Conservation (phyloP, 169 alveolate genomes). For the Cyclospora cayetanensis region DNA sequence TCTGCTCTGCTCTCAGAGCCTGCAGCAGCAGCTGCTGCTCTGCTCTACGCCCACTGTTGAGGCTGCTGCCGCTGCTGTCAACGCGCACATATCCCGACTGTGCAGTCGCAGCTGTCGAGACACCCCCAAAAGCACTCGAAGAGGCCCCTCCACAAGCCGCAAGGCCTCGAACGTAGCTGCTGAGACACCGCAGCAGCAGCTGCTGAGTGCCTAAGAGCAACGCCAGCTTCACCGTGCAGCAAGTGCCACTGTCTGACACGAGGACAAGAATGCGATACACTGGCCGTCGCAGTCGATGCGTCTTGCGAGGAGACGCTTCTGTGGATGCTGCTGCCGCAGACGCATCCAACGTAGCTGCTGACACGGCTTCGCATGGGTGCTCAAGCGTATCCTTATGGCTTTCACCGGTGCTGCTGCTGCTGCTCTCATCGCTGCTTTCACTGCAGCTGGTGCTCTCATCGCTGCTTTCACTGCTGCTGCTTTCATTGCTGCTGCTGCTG, state of each 20-base stretch:
- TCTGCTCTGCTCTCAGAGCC: background rate
- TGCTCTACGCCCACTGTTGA: background rate
- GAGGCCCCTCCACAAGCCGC: background rate
- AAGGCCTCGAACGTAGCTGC: background rate
- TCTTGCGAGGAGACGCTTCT: background rate
- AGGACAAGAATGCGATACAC: constrained; percentile 29
- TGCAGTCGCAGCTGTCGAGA: background rate
- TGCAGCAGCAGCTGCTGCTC: constrained; percentile 22
- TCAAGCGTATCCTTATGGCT: background rate
- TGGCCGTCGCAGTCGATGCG: constrained; percentile 26
- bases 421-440: background rate
- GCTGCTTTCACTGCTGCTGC: background rate
- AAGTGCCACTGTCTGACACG: constrained; percentile 1
- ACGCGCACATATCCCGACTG: background rate
- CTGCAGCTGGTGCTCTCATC: background rate
- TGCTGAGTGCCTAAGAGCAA: constrained; percentile 45
- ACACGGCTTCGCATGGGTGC: background rate
- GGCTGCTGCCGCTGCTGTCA: background rate
- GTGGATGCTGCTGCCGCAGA: background rate
- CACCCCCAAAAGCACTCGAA: background rate
- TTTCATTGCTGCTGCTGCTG: background rate
- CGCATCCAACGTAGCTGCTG: background rate
- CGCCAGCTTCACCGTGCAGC: constrained; percentile 15
- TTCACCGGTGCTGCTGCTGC: constrained; percentile 14
- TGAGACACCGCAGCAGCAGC: background rate